Percentiles rank a stretch among this genome's conserved stretches.
Evolutionary conservation across 1,139 yeast species (phyloP).

Genomic region (Yamadazyma conglobata): DNA sequence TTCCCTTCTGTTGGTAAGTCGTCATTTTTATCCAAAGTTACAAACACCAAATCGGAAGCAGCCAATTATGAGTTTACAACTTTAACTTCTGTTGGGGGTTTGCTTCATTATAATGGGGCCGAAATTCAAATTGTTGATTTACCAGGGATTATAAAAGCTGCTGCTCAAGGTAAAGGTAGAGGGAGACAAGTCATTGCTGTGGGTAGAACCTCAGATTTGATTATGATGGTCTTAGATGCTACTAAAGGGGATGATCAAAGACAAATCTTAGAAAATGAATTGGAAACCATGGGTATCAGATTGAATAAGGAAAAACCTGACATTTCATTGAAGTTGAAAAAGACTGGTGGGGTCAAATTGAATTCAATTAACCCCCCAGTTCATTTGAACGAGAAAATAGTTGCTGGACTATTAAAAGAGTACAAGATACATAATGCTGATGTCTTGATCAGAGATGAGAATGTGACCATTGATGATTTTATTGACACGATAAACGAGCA

Average conservation of each 20-base stretch:
- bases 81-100: slow-evolving; percentile 94
- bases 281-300: slow-evolving; percentile 92
- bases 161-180: slow-evolving; percentile 95
- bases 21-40: slow-evolving; percentile 78
- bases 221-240: slow-evolving; percentile 92
- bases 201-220: slow-evolving; percentile 90
- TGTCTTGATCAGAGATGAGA: slow-evolving; percentile 83
- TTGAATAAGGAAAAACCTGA: slow-evolving; percentile 81
- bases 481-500: slow-evolving; percentile 87
- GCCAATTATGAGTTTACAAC: slow-evolving; percentile 97
- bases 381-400: slow-evolving; percentile 75
- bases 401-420: slow-evolving; percentile 73
- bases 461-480: slow-evolving; percentile 88
- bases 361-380: slow-evolving; percentile 81
- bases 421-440: slow-evolving; percentile 92
- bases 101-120: slow-evolving; percentile 90
- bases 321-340: slow-evolving; percentile 71
- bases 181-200: slow-evolving; percentile 97
- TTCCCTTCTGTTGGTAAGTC: slow-evolving; percentile 98
- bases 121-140: slow-evolving; percentile 94
- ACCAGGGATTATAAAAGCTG: slow-evolving; percentile 97
- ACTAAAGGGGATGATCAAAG: slow-evolving; percentile 91
- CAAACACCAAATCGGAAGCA: slow-evolving; percentile 90
- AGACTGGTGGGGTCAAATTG: slow-evolving; percentile 88
- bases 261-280: slow-evolving; percentile 77